These are phyloP conservation scores for Cutaneotrichosporon cutaneum DNA, from an alignment of 1,284 basidiomycete species.

Conservation along the genomic window DNA sequence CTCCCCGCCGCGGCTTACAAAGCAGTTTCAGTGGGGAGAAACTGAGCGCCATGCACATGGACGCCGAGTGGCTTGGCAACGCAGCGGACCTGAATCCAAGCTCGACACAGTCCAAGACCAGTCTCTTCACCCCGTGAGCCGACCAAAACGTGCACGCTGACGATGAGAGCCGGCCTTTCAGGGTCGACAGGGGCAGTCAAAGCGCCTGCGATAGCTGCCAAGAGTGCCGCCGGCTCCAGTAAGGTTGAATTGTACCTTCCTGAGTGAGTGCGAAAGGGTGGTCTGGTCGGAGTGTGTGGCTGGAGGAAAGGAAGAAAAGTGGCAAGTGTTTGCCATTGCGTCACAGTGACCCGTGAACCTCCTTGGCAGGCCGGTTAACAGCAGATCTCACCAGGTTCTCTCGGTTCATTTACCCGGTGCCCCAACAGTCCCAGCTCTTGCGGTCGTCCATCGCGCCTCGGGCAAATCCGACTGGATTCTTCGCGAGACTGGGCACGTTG, in stretches of 20 bases:
- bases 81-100: neutral
- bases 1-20: neutral
- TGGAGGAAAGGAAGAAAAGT: too few species aligned
- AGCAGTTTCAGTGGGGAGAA: constrained; percentile 36
- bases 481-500: constrained; percentile 38
- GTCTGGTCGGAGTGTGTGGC: neutral
- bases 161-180: neutral
- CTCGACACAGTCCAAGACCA: neutral
- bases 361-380: constrained; percentile 16
- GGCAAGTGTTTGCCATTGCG: too few species aligned
- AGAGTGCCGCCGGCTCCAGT: neutral
- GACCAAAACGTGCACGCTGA: neutral
- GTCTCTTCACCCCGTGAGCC: neutral
- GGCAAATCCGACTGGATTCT: constrained; percentile 35
- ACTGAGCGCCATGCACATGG: constrained; percentile 32
- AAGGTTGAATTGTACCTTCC: constrained; percentile 39
- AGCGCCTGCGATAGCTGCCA: neutral
- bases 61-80: constrained; percentile 29
- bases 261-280: constrained; percentile 30
- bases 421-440: constrained; percentile 29
- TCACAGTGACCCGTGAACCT: neutral
- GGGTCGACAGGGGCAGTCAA: neutral
- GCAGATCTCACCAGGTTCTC: constrained; percentile 33
- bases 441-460: constrained; percentile 32
- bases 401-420: constrained; percentile 32